Percentiles rank a stretch among this genome's conserved stretches.
phyloP scores from a whole-genome alignment of 129 eudicot species.

The Escallonia rubra region DNA sequence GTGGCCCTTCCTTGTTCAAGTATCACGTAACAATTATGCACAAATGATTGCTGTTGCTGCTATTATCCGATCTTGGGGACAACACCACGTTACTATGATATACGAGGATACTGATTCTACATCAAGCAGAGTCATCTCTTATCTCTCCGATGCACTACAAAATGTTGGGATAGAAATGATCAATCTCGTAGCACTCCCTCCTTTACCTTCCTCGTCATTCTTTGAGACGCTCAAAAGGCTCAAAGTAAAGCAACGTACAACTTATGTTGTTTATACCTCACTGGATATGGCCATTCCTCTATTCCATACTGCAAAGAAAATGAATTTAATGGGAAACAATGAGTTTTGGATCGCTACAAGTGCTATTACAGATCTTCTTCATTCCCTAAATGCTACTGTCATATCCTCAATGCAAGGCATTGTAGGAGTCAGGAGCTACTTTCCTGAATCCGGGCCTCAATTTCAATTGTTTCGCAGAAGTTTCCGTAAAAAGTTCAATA shows the following conservation, averaged over 20 bases:
- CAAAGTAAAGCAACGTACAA: conserved; percentile 31
- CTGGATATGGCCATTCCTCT: conserved; percentile 24
- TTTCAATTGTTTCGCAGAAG: conserved; percentile 26
- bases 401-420: conserved; percentile 57
- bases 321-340: conserved; percentile 51
- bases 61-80: conserved; percentile 29
- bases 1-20: conserved; percentile 47
- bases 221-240: conserved; percentile 31
- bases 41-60: conserved; percentile 48
- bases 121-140: conserved; percentile 21
- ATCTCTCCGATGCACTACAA: conserved; percentile 26
- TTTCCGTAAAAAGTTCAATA: conserved; percentile 22
- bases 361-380: conserved; percentile 29
- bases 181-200: conserved; percentile 26
- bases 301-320: conserved; percentile 36
- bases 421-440: conserved; percentile 42
- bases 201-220: conserved; percentile 9
- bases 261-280: conserved; percentile 48
- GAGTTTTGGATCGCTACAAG: conserved; percentile 52
- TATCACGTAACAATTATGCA: conserved; percentile 25
- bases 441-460: conserved; percentile 3
- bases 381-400: conserved; percentile 24
- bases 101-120: conserved; percentile 34
- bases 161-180: conserved; percentile 24
- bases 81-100: conserved; percentile 26